Conservation (phyloP, 176 grass and related monocot genomes). For the Oryza glaberrima region DNA sequence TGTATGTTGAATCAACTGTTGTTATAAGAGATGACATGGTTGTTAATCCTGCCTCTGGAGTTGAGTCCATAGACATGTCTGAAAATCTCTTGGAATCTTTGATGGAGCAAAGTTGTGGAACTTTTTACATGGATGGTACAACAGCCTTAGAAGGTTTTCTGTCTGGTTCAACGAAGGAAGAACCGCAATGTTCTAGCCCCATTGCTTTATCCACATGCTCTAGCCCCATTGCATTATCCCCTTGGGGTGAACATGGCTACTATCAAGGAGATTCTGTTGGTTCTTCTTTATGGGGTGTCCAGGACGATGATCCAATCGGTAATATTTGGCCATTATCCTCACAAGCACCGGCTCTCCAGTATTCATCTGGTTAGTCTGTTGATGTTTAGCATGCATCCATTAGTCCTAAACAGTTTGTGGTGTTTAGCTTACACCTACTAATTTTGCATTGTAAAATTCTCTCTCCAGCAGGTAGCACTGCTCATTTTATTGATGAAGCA, state of each 20-base stretch:
- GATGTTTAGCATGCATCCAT: conserved; percentile 26
- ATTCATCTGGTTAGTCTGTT: conserved; percentile 51
- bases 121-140: conserved; percentile 41
- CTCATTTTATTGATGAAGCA: conserved; percentile 25
- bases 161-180: conserved; percentile 40
- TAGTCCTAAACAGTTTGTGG: neutral
- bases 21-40: conserved; percentile 26
- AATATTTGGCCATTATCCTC: conserved; percentile 62
- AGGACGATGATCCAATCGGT: conserved; percentile 49
- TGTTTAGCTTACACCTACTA: neutral
- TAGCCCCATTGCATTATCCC: conserved; percentile 54
- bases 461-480: conserved; percentile 39
- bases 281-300: conserved; percentile 53
- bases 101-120: conserved; percentile 49
- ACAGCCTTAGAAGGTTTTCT: conserved; percentile 36
- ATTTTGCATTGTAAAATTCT: conserved; percentile 20
- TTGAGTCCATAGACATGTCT: conserved; percentile 38
- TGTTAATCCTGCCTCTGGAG: conserved; percentile 38
- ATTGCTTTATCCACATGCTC: conserved; percentile 54
- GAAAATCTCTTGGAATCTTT: conserved; percentile 48
- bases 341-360: conserved; percentile 36
- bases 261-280: conserved; percentile 49
- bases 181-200: conserved; percentile 54
- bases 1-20: conserved; percentile 37
- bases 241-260: conserved; percentile 57